A percentile compares a stretch with the other conserved stretches of the same genome.
Conservation (phyloP, 2,329 filamentous ascomycete species). For the Pyricularia sp. region DNA sequence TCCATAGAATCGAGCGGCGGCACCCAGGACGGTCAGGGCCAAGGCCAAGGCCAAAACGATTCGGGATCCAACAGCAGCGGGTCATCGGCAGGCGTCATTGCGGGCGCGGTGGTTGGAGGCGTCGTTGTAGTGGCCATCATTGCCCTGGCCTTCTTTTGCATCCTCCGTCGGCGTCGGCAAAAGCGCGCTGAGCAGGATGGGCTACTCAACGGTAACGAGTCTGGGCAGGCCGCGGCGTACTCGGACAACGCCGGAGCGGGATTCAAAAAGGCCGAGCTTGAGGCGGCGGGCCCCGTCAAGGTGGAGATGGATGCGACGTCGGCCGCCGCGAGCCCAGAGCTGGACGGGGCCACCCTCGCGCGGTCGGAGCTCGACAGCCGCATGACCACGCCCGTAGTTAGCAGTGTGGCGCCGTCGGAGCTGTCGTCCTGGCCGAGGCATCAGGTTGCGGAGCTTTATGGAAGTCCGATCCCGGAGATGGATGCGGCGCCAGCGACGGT, state of each 20-base stretch:
- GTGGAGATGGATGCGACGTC: not conserved
- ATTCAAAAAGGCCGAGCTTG: not conserved
- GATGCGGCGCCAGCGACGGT: not conserved
- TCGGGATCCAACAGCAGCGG: not conserved
- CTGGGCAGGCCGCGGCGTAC: not conserved
- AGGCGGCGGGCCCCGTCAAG: not conserved
- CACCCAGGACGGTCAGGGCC: not conserved
- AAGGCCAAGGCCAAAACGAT: constrained; percentile 28
- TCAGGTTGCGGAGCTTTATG: not conserved
- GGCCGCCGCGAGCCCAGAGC: not conserved
- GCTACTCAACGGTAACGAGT: not conserved
- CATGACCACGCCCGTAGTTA: not conserved
- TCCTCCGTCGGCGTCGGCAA: constrained; percentile 61
- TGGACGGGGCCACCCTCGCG: not conserved
- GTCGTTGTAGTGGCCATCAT: constrained; percentile 69
- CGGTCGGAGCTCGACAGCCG: not conserved
- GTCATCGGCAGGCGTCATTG: constrained; percentile 29
- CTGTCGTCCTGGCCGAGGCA: not conserved
- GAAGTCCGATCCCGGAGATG: not conserved
- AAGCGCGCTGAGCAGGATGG: not conserved
- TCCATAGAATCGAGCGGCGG: not conserved
- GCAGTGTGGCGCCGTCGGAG: not conserved
- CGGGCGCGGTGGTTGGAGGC: constrained; percentile 84
- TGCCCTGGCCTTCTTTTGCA: constrained; percentile 39
- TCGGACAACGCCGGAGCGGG: not conserved